Percentiles rank a stretch among this genome's conserved stretches.
Conservation (phyloP, 352 stramenopile species). For the Aphanomyces euteiches region DNA sequence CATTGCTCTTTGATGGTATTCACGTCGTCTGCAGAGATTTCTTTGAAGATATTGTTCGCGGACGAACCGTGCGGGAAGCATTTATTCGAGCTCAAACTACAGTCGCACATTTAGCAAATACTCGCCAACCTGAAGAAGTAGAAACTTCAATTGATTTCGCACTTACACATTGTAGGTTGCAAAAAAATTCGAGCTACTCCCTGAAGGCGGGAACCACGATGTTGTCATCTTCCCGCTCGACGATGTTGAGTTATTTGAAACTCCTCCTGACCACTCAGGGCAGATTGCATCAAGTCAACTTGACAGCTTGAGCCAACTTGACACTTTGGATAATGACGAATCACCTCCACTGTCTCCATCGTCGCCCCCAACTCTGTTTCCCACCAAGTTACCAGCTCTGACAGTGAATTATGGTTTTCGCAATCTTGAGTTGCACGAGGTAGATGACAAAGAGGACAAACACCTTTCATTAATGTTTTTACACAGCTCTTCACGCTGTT, state of each 20-base stretch:
- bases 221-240: not conserved
- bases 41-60: not conserved
- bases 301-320: not conserved
- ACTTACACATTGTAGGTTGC: not conserved
- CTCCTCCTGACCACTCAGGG: too few relatives aligned
- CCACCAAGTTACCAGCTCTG: not conserved
- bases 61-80: not conserved
- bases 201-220: not conserved
- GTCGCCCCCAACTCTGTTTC: not conserved
- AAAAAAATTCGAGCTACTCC: constrained; percentile 14
- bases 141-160: too few relatives aligned
- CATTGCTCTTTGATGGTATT: too few relatives aligned
- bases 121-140: not conserved
- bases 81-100: constrained; percentile 3
- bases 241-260: not conserved
- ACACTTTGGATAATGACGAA: not conserved
- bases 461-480: not conserved
- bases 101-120: constrained; percentile 7
- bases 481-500: not conserved
- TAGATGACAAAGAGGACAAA: not conserved
- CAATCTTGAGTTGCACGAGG: not conserved
- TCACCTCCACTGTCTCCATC: not conserved
- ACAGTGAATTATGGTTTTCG: not conserved
- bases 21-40: constrained; percentile 5
- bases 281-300: too few relatives aligned